Evolutionary conservation across 352 stramenopile genomes (phyloP).

Genomic region (Globisporangium paddicum): DNA sequence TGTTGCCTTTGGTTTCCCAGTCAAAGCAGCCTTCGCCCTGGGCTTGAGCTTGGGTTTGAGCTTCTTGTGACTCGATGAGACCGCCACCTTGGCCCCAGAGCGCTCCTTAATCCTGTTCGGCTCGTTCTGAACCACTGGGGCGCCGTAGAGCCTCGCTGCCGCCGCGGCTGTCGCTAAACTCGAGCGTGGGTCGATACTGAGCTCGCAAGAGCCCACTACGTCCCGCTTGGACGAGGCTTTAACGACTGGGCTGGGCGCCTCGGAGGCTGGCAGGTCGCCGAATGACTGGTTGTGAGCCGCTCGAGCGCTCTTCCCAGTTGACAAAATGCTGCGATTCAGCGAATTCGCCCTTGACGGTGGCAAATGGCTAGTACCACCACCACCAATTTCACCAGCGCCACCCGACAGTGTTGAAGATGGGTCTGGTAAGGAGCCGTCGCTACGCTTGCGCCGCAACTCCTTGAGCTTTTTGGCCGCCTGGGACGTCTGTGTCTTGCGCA

Average conservation of each 20-base stretch:
- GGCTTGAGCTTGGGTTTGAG: neutral
- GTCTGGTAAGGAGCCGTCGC: neutral
- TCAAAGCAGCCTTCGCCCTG: neutral
- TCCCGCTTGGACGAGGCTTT: neutral
- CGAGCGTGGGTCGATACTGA: constrained; percentile 11
- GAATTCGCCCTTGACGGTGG: neutral
- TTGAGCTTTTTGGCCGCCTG: constrained; percentile 48
- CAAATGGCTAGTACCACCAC: neutral
- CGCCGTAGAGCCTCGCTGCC: constrained; percentile 28
- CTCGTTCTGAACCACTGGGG: neutral
- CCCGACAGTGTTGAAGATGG: neutral
- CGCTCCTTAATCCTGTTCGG: neutral
- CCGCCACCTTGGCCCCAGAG: neutral
- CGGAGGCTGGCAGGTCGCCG: neutral
- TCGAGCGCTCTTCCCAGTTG: constrained; percentile 5
- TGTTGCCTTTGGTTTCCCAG: neutral
- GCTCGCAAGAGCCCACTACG: neutral
- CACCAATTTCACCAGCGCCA: neutral
- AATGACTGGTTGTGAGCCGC: neutral
- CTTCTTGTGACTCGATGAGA: neutral
- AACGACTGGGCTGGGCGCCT: neutral
- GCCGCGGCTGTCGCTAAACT: constrained; percentile 26
- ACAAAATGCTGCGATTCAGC: neutral
- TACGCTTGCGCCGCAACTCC: constrained; percentile 20
- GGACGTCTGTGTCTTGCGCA: constrained; percentile 35